Evolutionary conservation across 495 filamentous ascomycete species (phyloP).

Genomic region (Penicillium fimorum): DNA sequence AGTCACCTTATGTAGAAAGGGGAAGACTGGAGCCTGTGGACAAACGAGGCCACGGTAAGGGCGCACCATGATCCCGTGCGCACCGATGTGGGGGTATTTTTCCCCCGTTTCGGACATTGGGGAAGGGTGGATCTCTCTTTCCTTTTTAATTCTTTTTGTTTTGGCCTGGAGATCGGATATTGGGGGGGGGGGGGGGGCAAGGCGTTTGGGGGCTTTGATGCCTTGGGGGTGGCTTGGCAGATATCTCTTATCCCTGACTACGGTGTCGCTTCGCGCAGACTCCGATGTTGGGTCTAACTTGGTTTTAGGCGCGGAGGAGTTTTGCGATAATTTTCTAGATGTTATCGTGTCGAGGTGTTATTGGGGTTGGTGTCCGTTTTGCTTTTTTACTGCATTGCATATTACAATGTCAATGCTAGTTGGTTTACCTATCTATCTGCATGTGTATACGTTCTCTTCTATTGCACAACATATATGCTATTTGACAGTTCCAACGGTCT

Average conservation of each 20-base stretch:
- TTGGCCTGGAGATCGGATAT: not conserved
- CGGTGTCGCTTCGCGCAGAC: not conserved
- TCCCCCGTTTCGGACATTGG: not conserved
- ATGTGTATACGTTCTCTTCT: not conserved
- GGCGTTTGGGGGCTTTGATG: not conserved
- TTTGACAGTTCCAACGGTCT: not conserved
- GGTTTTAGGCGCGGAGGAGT: not conserved
- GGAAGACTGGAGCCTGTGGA: not conserved
- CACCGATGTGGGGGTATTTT: conserved; percentile 5
- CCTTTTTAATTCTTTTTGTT: not conserved
- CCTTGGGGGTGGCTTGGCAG: not conserved
- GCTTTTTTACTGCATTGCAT: not conserved
- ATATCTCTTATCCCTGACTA: not conserved
- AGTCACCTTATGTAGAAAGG: not conserved
- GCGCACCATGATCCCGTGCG: conserved; percentile 4
- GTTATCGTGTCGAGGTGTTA: not conserved
- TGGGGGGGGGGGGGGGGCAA: not conserved
- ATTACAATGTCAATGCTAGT: not conserved
- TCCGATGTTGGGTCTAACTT: not conserved
- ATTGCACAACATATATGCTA: not conserved
- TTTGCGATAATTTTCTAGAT: not conserved
- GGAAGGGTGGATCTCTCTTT: not conserved
- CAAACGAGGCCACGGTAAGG: not conserved
- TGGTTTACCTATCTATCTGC: not conserved
- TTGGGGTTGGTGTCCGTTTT: not conserved